Conservation (phyloP, 2,329 filamentous ascomycete species). For the Penicillium sp. region DNA sequence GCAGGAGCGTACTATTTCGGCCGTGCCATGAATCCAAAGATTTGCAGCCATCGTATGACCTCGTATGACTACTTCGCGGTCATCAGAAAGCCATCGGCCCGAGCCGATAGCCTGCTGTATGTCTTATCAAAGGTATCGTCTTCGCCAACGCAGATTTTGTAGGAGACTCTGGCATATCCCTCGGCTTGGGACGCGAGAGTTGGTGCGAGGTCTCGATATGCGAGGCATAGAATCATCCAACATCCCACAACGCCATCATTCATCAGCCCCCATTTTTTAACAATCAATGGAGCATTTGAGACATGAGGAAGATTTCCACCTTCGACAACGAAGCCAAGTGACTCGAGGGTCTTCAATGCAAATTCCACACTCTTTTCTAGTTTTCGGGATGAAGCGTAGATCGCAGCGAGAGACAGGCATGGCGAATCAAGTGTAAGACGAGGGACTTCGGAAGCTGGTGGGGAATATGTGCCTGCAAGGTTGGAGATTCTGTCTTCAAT, state of each 20-base stretch:
- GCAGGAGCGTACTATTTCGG: background rate
- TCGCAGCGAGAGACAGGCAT: constrained; percentile 22
- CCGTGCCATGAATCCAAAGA: background rate
- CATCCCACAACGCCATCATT: constrained; percentile 27
- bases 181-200: constrained; percentile 24
- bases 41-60: background rate
- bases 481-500: constrained; percentile 16
- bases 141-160: constrained; percentile 39
- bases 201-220: constrained; percentile 27
- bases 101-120: constrained; percentile 14
- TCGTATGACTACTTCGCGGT: background rate
- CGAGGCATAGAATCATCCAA: constrained; percentile 32
- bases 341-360: constrained; percentile 26
- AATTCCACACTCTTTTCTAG: constrained; percentile 18
- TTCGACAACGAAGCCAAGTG: constrained; percentile 29
- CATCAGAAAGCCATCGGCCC: background rate
- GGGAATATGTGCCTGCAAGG: constrained; percentile 26
- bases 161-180: constrained; percentile 34
- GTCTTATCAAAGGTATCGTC: constrained; percentile 35
- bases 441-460: constrained; percentile 27
- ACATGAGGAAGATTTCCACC: constrained; percentile 17
- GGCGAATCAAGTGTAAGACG: constrained; percentile 19
- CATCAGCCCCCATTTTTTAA: constrained; percentile 35
- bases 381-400: constrained; percentile 7
- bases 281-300: constrained; percentile 8